Percentiles rank a stretch among this genome's conserved stretches.
phyloP scores from a whole-genome alignment of 164 flowering plant genomes.

The Umbellularia californica region DNA sequence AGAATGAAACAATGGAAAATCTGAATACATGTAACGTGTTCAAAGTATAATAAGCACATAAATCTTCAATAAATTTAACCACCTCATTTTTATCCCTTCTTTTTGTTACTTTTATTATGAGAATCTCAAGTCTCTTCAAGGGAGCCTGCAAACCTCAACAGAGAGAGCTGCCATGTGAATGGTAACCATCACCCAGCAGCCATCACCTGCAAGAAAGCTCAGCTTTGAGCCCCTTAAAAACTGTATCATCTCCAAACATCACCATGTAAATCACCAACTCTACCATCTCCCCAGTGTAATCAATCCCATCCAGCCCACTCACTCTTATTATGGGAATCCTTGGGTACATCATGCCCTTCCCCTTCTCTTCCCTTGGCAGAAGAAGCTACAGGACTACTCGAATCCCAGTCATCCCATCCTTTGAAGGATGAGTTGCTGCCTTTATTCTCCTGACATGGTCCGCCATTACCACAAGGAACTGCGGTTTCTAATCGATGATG shows the following conservation, averaged over 20 bases:
- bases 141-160: not conserved
- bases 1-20: slow-evolving; percentile 8
- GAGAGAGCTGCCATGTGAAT: not conserved
- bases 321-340: slow-evolving; percentile 10
- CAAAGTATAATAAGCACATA: not conserved
- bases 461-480: slow-evolving; percentile 5
- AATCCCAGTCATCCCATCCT: slow-evolving; percentile 24
- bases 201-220: not conserved
- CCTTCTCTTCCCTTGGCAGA: not conserved
- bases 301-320: slow-evolving; percentile 17
- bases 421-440: not conserved
- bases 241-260: not conserved
- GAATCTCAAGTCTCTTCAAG: slow-evolving; percentile 1
- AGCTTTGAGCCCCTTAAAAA: not conserved
- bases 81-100: not conserved
- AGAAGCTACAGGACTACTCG: slow-evolving; percentile 23
- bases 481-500: not conserved
- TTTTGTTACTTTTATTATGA: not conserved
- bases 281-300: not conserved
- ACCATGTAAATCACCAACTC: not conserved
- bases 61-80: too few species aligned
- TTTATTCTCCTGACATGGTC: slow-evolving; percentile 1
- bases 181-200: not conserved
- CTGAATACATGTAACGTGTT: slow-evolving; percentile 1
- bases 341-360: not conserved